phyloP scores from a whole-genome alignment of 2,329 filamentous ascomycete genomes.

The Fusarium luffae region DNA sequence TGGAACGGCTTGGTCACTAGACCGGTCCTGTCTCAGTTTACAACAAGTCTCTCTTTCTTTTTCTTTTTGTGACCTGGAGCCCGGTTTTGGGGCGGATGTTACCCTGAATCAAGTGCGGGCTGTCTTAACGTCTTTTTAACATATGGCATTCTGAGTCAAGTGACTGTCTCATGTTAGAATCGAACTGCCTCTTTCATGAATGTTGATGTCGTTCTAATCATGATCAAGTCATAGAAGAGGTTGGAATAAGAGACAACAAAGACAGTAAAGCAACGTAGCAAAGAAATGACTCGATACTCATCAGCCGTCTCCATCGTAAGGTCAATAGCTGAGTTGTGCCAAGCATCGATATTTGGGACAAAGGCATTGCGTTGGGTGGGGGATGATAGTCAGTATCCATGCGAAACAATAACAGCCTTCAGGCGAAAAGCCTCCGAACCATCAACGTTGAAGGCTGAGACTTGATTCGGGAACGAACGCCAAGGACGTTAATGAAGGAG shows the following conservation, averaged over 20 bases:
- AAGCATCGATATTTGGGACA: conserved; percentile 7
- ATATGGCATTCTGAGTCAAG: conserved; percentile 16
- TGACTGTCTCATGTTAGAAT: conserved; percentile 20
- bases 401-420: conserved; percentile 14
- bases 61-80: background rate
- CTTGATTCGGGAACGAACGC: conserved; percentile 1
- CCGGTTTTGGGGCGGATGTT: conserved; percentile 11
- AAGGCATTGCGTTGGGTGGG: background rate
- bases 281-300: conserved; percentile 16
- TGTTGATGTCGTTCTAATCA: conserved; percentile 7
- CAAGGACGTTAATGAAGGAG: conserved; percentile 11
- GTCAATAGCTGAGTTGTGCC: conserved; percentile 9
- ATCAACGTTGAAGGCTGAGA: background rate
- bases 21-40: conserved; percentile 28
- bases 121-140: conserved; percentile 16
- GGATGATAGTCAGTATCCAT: background rate
- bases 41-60: conserved; percentile 2
- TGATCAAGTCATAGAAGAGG: conserved; percentile 1
- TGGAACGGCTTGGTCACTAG: conserved; percentile 17
- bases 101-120: conserved; percentile 24
- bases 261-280: background rate
- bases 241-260: background rate
- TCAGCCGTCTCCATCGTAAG: conserved; percentile 10
- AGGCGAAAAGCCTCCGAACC: conserved; percentile 1
- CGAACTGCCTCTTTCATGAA: conserved; percentile 10